Evolutionary conservation across 352 stramenopile species (phyloP), one percentile per base, ranked within the genome.

Genomic region (Globisporangium irregulare): DNA sequence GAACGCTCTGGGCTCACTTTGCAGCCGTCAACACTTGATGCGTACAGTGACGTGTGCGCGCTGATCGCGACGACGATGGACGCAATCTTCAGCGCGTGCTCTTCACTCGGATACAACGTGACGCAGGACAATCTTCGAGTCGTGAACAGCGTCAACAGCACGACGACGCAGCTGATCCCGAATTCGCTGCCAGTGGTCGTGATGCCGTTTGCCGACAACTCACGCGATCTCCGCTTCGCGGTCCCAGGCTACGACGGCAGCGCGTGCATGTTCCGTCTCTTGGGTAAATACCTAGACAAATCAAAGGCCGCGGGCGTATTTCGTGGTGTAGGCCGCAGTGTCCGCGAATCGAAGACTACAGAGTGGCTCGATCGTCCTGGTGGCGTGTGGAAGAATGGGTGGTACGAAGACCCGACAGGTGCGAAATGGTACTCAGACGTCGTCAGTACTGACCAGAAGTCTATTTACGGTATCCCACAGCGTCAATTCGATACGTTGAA

Each of bases 361-460:
- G 66, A 80, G 56, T 89, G 77, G 81, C 74, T 89, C 1, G 9
- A 59, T 12, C 64, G 68, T 7, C 62, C 68, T 10, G 66, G 69
- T 0, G 74, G 74, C 0, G 51, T 62, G 1, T 84, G 78, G 80
- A 62, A 64, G 22, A 76, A 89, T 32, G 80, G 80, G 12, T 89
- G 80, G 80, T 69, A 79, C 62, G 73, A 82, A 27, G 70, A 75
- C 22, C 15, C 9, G 0, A 12, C 38, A 4, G 71, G 74, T 4
- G 55, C 48, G 1, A 64, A 66, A 38, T 81, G 73, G 63, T 59
- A 74, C 70, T 71, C 77, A 14, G 78, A 86, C 59, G 38, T 89
- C n/a, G 67, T 84, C 54, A 81, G 67, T 15, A 73, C 69, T 15
- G 64, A 81, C 1, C 55, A 41, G 9, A 62, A 71, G 24, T 74